phyloP scores from a whole-genome alignment of 1,284 basidiomycete genomes.

The Malassezia obtusa region DNA sequence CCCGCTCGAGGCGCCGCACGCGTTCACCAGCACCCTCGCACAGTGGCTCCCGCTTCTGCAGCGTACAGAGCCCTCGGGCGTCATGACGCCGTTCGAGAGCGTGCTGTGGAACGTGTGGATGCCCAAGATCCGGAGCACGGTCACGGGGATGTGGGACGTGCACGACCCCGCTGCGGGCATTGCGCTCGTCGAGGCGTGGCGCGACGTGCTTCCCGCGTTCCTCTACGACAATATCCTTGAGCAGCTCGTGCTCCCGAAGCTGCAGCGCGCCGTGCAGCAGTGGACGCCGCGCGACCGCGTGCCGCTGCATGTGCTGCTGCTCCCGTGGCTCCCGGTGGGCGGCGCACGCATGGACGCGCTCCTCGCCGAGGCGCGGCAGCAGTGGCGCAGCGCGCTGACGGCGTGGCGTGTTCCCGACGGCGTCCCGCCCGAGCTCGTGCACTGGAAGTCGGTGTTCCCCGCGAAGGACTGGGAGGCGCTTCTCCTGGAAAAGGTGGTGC shows the following conservation, averaged over 20 bases:
- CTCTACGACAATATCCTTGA: conserved; percentile 89
- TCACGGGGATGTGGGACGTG: conserved; percentile 76
- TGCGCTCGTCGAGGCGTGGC: conserved; percentile 78
- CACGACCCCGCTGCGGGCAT: conserved; percentile 64
- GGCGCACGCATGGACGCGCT: conserved; percentile 64
- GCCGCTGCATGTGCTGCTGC: conserved; percentile 66
- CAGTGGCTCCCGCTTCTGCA: conserved; percentile 46
- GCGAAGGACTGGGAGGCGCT: conserved; percentile 54
- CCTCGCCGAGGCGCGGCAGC: conserved; percentile 71
- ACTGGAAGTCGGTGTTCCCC: conserved; percentile 27
- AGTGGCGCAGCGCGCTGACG: conserved; percentile 68
- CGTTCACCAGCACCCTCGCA: conserved; percentile 23
- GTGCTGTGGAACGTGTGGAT: conserved; percentile 90
- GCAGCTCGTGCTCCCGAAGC: conserved; percentile 85
- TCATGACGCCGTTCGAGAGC: conserved; percentile 91
- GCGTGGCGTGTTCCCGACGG: conserved; percentile 54
- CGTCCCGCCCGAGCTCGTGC: conserved; percentile 16
- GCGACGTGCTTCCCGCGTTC: conserved; percentile 72
- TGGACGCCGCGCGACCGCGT: conserved; percentile 49
- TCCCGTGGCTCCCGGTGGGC: conserved; percentile 89
- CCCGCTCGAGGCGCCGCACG: conserved; percentile 12
- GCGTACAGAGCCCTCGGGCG: background rate
- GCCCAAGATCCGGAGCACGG: conserved; percentile 72
- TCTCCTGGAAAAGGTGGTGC: conserved; percentile 77
- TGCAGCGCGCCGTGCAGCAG: conserved; percentile 71